phyloP scores from a whole-genome alignment of 1,284 basidiomycete species.

The Athelia psychrophila region DNA sequence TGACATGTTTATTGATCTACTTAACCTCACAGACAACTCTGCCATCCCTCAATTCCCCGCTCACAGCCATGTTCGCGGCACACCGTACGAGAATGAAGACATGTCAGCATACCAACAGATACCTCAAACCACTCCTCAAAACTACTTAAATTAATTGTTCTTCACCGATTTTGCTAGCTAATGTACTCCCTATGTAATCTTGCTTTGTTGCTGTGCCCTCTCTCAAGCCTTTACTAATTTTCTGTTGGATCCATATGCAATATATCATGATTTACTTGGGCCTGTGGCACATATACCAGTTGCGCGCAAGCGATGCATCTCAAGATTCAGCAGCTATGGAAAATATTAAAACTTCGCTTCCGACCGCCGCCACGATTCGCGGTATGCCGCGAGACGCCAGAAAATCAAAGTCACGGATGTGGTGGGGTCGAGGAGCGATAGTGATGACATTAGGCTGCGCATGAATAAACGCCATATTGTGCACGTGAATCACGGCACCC shows the following conservation, averaged over 20 bases:
- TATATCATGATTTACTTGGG: background rate
- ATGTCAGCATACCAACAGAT: background rate
- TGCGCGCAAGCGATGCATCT: background rate
- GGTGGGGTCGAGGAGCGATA: constrained; percentile 58
- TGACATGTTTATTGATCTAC: too few species aligned
- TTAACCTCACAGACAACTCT: too few species aligned
- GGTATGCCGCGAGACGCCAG: constrained; percentile 54
- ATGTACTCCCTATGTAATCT: background rate
- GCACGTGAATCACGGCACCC: constrained; percentile 67
- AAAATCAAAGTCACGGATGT: constrained; percentile 75
- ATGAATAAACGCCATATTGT: constrained; percentile 61
- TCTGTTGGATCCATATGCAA: background rate
- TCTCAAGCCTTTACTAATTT: background rate
- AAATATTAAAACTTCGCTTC: constrained; percentile 49
- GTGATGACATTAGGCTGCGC: constrained; percentile 58
- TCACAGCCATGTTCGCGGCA: background rate
- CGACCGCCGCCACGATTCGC: constrained; percentile 64
- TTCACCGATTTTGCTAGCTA: background rate
- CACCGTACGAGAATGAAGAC: background rate
- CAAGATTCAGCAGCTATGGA: constrained; percentile 46
- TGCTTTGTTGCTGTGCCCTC: background rate
- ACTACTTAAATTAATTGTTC: background rate
- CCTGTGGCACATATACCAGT: too few species aligned
- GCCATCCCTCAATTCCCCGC: background rate
- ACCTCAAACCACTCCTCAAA: background rate